phyloP scores from a whole-genome alignment of 441 rosid genomes.

The Rhodomyrtus psidioides region DNA sequence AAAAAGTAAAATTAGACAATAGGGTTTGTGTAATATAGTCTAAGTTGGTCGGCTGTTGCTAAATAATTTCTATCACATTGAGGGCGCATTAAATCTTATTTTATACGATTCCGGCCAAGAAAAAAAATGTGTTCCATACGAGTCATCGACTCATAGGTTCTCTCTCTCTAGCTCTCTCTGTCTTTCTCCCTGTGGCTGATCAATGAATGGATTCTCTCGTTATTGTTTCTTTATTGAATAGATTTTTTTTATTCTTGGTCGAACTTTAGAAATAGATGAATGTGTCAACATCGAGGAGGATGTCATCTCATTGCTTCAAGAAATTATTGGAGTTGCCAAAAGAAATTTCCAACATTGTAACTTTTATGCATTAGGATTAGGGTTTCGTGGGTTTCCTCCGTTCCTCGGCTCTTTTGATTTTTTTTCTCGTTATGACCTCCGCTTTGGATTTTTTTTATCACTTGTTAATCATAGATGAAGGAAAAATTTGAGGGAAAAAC shows the following conservation, averaged over 20 bases:
- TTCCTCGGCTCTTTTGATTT: not conserved
- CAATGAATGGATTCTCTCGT: not conserved
- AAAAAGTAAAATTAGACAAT: not conserved
- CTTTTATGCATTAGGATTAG: not conserved
- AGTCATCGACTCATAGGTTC: not conserved
- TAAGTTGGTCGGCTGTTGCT: not conserved
- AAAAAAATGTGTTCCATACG: not conserved
- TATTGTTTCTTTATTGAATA: not conserved
- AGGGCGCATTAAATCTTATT: not conserved
- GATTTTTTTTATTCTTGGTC: too few species aligned
- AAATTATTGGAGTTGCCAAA: not conserved
- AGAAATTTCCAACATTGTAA: not conserved
- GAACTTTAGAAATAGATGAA: not conserved
- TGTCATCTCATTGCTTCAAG: not conserved
- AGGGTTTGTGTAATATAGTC: not conserved
- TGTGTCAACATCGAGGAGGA: not conserved
- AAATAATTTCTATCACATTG: not conserved
- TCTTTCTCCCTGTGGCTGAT: not conserved
- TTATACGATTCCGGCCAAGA: not conserved
- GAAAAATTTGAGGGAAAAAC: too few species aligned
- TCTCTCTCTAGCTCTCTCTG: too few species aligned
- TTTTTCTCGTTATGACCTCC: not conserved
- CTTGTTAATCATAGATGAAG: too few species aligned
- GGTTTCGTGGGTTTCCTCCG: not conserved
- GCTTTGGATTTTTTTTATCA: not conserved